Conservation (phyloP, 2,329 filamentous ascomycete species). For the Spiromastix sp. region DNA sequence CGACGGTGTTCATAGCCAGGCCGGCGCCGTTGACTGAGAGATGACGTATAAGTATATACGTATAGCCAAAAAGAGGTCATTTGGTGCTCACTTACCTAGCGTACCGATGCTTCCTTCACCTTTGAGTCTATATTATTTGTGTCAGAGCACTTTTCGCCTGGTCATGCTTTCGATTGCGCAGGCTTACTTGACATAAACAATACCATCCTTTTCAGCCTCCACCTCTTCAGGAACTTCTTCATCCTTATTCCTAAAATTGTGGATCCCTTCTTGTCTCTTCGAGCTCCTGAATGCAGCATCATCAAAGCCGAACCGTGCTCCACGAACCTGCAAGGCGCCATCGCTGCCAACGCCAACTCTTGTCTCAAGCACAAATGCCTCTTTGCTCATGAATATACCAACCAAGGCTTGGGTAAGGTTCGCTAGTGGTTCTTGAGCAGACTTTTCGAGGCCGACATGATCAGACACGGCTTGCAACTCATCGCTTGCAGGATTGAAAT, state of each 20-base stretch:
- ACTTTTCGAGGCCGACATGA: constrained; percentile 44
- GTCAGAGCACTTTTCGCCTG: too few species aligned
- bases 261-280: constrained; percentile 51
- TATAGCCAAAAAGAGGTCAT: too few species aligned
- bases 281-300: constrained; percentile 56
- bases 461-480: constrained; percentile 30
- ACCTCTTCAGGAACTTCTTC: constrained; percentile 47
- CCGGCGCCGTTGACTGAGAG: constrained; percentile 69
- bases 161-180: too few species aligned
- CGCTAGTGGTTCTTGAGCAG: constrained; percentile 36
- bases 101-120: constrained; percentile 60
- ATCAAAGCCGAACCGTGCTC: constrained; percentile 55
- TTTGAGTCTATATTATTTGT: constrained; percentile 27
- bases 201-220: constrained; percentile 58
- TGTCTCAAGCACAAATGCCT: constrained; percentile 53
- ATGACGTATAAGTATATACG: not conserved
- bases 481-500: constrained; percentile 32
- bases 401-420: constrained; percentile 45
- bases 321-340: constrained; percentile 40
- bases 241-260: constrained; percentile 43
- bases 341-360: constrained; percentile 33
- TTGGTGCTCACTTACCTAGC: constrained; percentile 39
- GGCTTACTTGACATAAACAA: constrained; percentile 62
- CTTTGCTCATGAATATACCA: constrained; percentile 51
- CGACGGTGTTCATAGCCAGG: constrained; percentile 83